phyloP scores from a whole-genome alignment of 441 rosid species.

The Biscutella laevigata region DNA sequence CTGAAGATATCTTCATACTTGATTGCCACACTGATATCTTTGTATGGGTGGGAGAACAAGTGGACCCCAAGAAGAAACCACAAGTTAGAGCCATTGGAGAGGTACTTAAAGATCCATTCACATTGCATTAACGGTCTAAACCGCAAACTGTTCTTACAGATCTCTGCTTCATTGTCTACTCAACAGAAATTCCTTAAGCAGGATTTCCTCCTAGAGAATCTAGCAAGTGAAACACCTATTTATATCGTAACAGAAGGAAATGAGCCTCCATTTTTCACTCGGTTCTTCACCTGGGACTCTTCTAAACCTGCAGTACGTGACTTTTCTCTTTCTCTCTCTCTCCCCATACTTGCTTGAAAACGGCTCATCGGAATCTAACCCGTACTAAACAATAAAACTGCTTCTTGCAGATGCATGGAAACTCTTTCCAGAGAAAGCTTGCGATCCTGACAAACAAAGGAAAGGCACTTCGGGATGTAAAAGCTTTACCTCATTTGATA shows the following conservation, averaged over 20 bases:
- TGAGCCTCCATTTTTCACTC: slow-evolving; percentile 89
- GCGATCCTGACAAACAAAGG: slow-evolving; percentile 66
- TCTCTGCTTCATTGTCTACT: slow-evolving; percentile 4
- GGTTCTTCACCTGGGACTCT: slow-evolving; percentile 91
- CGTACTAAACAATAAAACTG: too few relatives aligned
- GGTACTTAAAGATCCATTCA: slow-evolving; percentile 37
- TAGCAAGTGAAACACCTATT: slow-evolving; percentile 61
- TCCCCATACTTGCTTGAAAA: too few relatives aligned
- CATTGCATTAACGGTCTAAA: not conserved
- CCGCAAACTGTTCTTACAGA: slow-evolving; percentile 3
- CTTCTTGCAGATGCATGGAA: slow-evolving; percentile 75
- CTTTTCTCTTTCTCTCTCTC: too few relatives aligned
- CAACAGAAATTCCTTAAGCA: slow-evolving; percentile 75
- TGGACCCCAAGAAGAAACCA: slow-evolving; percentile 55
- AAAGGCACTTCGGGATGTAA: slow-evolving; percentile 52
- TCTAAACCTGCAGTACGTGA: slow-evolving; percentile 55
- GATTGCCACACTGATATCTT: slow-evolving; percentile 76
- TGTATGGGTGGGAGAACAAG: slow-evolving; percentile 95
- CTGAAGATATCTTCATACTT: slow-evolving; percentile 87
- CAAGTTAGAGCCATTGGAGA: slow-evolving; percentile 67
- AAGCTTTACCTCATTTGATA: not conserved
- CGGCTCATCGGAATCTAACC: not conserved
- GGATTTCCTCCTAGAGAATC: slow-evolving; percentile 69
- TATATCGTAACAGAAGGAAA: slow-evolving; percentile 76
- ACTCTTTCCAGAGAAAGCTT: slow-evolving; percentile 88